Evolutionary conservation across 176 grass and related monocot genomes (phyloP).

Genomic region (Raddia guianensis): DNA sequence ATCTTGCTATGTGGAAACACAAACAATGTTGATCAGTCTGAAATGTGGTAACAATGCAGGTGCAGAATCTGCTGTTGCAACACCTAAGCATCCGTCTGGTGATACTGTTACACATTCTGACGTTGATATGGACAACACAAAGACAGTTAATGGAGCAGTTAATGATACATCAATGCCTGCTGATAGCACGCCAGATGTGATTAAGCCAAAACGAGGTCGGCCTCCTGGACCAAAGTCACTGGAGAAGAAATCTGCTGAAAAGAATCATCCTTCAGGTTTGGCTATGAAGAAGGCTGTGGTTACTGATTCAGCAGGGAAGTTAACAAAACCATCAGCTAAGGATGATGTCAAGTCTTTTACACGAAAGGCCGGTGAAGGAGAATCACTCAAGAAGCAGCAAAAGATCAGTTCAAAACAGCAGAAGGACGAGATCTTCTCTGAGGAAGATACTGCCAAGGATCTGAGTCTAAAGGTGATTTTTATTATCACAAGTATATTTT

Average conservation of each 20-base stretch:
- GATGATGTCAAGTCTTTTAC: constrained; percentile 37
- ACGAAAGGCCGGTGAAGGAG: constrained; percentile 52
- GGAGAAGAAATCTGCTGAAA: constrained; percentile 52
- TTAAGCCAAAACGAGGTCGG: constrained; percentile 56
- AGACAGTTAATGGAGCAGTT: constrained; percentile 48
- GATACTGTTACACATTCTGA: constrained; percentile 35
- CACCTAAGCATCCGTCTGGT: constrained; percentile 30
- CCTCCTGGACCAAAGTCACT: constrained; percentile 48
- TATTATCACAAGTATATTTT: constrained; percentile 16
- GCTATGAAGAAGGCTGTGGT: constrained; percentile 49
- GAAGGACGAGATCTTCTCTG: constrained; percentile 36
- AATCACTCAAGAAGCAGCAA: constrained; percentile 56
- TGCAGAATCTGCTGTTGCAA: constrained; percentile 19
- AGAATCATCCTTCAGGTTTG: constrained; percentile 30
- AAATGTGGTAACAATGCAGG: constrained; percentile 47
- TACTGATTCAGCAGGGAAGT: constrained; percentile 58
- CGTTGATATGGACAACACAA: constrained; percentile 39
- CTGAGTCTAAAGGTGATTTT: constrained; percentile 54
- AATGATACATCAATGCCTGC: constrained; percentile 39
- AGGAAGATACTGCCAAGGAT: constrained; percentile 46
- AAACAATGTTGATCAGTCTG: constrained; percentile 44
- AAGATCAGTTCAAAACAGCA: constrained; percentile 47
- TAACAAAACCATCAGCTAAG: constrained; percentile 51
- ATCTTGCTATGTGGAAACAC: constrained; percentile 32
- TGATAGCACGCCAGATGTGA: constrained; percentile 38